These are phyloP conservation scores for Panicum virgatum DNA, from an alignment of 202 grass and related monocot genomes.

Conservation along the genomic window DNA sequence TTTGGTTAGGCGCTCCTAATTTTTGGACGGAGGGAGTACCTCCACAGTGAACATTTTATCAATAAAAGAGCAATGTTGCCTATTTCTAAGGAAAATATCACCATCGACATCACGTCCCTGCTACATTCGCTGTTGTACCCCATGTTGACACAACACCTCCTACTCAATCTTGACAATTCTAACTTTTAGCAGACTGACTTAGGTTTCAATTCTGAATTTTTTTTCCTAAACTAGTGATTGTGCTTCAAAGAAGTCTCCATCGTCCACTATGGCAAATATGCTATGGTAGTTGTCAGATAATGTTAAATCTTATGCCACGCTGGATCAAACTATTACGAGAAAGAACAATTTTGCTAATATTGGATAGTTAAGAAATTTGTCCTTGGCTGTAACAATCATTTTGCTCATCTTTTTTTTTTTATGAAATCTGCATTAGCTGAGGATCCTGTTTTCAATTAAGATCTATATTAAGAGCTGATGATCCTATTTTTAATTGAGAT, in stretches of 20 bases:
- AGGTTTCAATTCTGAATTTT: neutral
- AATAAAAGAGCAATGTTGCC: neutral
- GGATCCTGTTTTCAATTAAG: neutral
- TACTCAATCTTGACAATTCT: neutral
- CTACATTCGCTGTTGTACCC: neutral
- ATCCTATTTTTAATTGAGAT: neutral
- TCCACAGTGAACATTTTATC: conserved; percentile 15
- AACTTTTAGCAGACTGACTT: neutral
- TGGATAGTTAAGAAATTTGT: neutral
- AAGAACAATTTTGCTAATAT: conserved; percentile 3
- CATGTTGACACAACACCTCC: neutral
- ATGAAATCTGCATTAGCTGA: neutral
- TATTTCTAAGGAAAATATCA: neutral
- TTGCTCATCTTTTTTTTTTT: neutral
- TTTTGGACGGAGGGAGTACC: no score
- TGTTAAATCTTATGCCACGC: neutral
- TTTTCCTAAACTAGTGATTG: neutral
- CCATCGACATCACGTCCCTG: neutral
- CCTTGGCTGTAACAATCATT: neutral
- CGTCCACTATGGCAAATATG: neutral
- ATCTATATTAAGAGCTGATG: neutral
- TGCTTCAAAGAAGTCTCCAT: neutral
- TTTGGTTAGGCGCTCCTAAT: no score
- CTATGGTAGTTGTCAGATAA: neutral
- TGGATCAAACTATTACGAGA: neutral